Base-by-base conservation (phyloP, 345 rosid species). In the Pseudoturritis turrita region DNA sequence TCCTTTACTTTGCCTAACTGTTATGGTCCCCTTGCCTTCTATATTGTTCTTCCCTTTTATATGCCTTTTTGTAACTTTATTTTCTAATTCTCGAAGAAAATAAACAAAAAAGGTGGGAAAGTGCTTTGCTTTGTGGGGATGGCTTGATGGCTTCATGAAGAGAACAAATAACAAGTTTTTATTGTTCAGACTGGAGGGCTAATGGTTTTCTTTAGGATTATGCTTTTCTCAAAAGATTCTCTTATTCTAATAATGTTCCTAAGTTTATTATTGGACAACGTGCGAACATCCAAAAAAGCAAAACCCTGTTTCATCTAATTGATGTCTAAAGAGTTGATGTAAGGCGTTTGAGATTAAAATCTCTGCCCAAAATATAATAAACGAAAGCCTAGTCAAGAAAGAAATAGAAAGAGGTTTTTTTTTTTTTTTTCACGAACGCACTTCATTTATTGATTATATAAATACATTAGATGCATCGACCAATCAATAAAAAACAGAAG, bases 1-100 rank as follows among this genome's bases (percentile, higher is more conserved):
- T 62, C 79, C 71, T 69, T 69, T 45, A 23, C 75, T 44, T 76
- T 45, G 75, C 75, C 75, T 69, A 53, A 36, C 7, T 53, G 50
- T 75, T 74, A 49, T 49, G 67, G 40, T 57, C 8, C 43, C 58
- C 22, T n/a, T n/a, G n/a, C n/a, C n/a, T 64, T 36, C 44, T 39
- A 43, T 43, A 40, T 64, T 33, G 58, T 55, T 35, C 41, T 63
- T 55, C 64, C 63, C 29, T 43, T 62, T 41, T 62, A 11, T 62
- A 37, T 55, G 28, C 57, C 36, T 39, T 25, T 65, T 36, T 28
- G 7, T 23, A 71, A 23, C 28, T 72, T 72, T 62, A 12, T 31
- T 51, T 45, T 47, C 37, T n/a, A 36, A 15, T 12, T 55, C 17
- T 39, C 45, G n/a, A 39, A 39, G 9, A 40, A 60, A 50, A 49